Base-by-base conservation (phyloP, 2,329 filamentous ascomycete species). In the Aureobasidium namibiae region DNA sequence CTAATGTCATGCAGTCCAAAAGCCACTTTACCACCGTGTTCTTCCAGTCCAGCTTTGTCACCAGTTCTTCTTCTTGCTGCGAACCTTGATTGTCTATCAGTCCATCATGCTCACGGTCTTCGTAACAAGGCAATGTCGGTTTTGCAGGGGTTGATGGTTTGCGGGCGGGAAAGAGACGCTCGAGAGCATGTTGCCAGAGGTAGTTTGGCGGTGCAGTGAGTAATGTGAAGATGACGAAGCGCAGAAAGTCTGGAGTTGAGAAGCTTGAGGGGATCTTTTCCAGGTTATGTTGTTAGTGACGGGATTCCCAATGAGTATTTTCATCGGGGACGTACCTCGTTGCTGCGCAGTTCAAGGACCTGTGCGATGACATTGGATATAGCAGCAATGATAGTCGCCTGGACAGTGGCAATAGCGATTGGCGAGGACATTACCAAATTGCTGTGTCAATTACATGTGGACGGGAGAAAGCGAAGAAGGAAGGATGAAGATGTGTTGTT, bases 291-390 rank as follows among this genome's bases (percentile, higher is more conserved):
- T 18, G 21, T 24, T 6, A 45, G 44, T 34, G 48, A 50, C 60
- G 49, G 24, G 9, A 23, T 18, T 13, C 3, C 23, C 7, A 23
- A 18, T 11, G 5, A 13, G 23, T 11, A 21, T 31, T 11, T 11
- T 18, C 2, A 21, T 3, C 3, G 7, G 2, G 8, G 29, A 60
- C 46, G n/a, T 29, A 50, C 61, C 24, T 36, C 31, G 21, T 54
- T 60, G 44, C 26, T 50, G 29, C 53, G 54, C 45, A 61, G 34
- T 44, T 78, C 80, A 61, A 94, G 81, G 60, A 78, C 75, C 72
- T 92, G 89, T 6, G 88, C 89, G 49, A 92, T 73, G 26, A 91
- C 69, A 67, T 90, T 91, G 62, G 88, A 89, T 10, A 84, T 75
- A 45, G 82, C 82, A 62, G 81, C 83, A 34, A 92, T 78, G 34